Conservation (phyloP, 352 stramenopile species). For the Aphanomyces euteiches region DNA sequence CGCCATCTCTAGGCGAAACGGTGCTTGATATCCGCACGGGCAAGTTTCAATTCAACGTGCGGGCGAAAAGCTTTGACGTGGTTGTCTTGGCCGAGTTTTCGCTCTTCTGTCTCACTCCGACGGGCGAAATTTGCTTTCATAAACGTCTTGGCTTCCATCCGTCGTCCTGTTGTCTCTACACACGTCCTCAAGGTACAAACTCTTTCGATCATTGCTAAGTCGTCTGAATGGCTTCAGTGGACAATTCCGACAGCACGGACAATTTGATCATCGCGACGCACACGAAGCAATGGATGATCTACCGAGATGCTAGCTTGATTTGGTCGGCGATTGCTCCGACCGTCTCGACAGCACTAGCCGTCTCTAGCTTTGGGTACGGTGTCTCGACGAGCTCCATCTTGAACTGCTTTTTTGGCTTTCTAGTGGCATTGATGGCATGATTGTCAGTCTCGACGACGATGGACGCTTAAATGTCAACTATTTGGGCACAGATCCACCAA, state of each 20-base stretch:
- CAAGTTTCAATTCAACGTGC: constrained; percentile 48
- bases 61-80: constrained; percentile 65
- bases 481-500: constrained; percentile 85
- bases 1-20: constrained; percentile 40
- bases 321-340: constrained; percentile 65
- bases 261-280: constrained; percentile 77
- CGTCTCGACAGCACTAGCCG: constrained; percentile 59
- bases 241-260: constrained; percentile 40
- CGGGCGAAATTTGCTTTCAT: constrained; percentile 74
- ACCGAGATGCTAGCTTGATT: constrained; percentile 68
- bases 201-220: constrained; percentile 16
- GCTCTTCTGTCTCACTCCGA: constrained; percentile 69
- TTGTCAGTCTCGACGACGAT: constrained; percentile 73
- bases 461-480: constrained; percentile 80
- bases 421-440: constrained; percentile 61
- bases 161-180: constrained; percentile 57
- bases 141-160: constrained; percentile 74
- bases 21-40: constrained; percentile 60
- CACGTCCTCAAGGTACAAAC: constrained; percentile 30
- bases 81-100: constrained; percentile 77
- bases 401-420: too few relatives aligned
- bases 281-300: constrained; percentile 71
- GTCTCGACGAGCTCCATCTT: background rate
- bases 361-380: constrained; percentile 55
- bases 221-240: background rate